A percentile compares a stretch with the other conserved stretches of the same genome.
These are phyloP conservation scores for Hypoxylon perforatum DNA, from an alignment of 495 filamentous ascomycete genomes.

Conservation along the genomic window DNA sequence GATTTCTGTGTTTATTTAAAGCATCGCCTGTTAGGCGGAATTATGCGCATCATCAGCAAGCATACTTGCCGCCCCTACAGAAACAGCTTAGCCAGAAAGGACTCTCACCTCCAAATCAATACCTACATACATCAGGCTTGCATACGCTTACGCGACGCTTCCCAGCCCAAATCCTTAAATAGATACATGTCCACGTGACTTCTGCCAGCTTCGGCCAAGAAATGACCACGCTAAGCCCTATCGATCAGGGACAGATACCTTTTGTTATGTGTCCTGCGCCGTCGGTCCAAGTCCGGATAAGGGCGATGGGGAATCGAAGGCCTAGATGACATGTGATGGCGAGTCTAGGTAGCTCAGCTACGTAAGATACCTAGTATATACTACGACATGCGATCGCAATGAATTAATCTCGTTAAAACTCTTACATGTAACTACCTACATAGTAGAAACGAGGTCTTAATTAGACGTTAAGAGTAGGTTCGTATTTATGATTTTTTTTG, in stretches of 20 bases:
- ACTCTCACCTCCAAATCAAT: no score
- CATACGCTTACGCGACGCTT: constrained; percentile 5
- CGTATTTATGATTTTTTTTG: constrained; percentile 13
- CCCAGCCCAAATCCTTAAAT: constrained; percentile 28
- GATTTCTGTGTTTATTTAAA: constrained; percentile 19
- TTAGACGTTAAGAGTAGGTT: constrained; percentile 3
- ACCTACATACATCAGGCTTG: constrained; percentile 9
- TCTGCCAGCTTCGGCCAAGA: constrained; percentile 29
- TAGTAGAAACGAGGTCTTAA: no score
- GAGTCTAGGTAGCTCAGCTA: not conserved
- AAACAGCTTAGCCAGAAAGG: no score
- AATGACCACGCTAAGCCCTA: constrained; percentile 38
- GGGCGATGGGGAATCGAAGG: constrained; percentile 7
- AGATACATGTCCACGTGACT: constrained; percentile 32
- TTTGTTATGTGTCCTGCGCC: constrained; percentile 10
- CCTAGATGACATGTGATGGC: constrained; percentile 10
- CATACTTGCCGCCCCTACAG: no score
- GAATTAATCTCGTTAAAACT: not conserved
- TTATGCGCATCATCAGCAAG: not conserved
- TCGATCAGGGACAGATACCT: constrained; percentile 38
- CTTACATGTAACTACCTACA: not conserved
- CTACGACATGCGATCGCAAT: not conserved
- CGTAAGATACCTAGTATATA: not conserved
- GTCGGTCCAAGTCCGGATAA: constrained; percentile 19
- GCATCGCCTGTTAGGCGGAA: constrained; percentile 11